phyloP scores from a whole-genome alignment of 192 early-diverging fungal species.

The Polychytrium aggregatum region DNA sequence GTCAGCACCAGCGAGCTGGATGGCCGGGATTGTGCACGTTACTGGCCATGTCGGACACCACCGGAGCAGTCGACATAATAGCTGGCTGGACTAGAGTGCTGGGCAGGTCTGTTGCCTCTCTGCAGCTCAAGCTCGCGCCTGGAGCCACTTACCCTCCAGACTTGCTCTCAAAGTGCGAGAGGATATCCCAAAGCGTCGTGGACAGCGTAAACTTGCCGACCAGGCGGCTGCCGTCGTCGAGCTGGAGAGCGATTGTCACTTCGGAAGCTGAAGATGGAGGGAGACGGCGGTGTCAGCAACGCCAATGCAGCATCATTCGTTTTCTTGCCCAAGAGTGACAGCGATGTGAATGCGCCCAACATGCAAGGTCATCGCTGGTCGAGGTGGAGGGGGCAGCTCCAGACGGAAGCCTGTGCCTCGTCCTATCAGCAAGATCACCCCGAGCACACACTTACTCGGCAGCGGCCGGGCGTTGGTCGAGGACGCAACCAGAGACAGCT shows the following conservation, averaged over 20 bases:
- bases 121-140: no score
- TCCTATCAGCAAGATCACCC: background rate
- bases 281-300: no score
- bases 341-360: no score
- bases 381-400: no score
- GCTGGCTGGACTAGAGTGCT: no score
- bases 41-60: no score
- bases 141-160: conserved; percentile 24
- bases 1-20: conserved; percentile 44
- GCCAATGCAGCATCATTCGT: no score
- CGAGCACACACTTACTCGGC: background rate
- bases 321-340: no score
- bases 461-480: no score
- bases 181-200: conserved; percentile 59
- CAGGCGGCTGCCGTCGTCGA: conserved; percentile 55
- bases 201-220: conserved; percentile 44
- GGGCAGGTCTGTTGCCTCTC: no score
- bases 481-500: conserved; percentile 46
- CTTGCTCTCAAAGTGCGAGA: conserved; percentile 40
- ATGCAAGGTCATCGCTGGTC: no score
- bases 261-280: no score
- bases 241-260: conserved; percentile 62
- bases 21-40: background rate
- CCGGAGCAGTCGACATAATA: background rate
- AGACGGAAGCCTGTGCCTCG: background rate